A percentile compares a stretch with the other conserved stretches of the same genome.
Evolutionary conservation across 352 stramenopile species (phyloP).

Genomic region (Achlya hypogyna): DNA sequence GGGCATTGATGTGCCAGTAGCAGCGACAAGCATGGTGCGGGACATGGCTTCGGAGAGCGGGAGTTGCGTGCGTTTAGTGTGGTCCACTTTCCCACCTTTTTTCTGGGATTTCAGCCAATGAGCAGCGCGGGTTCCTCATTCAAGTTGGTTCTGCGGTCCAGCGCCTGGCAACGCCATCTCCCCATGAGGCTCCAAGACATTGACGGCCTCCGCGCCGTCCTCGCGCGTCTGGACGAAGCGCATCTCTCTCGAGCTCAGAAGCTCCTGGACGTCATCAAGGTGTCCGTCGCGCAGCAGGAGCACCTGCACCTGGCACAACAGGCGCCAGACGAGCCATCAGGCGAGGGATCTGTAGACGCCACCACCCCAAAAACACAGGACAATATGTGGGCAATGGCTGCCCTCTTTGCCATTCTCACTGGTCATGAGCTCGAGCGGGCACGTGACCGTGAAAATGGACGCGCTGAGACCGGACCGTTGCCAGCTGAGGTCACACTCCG

Average conservation of each 20-base stretch:
- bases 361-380: background rate
- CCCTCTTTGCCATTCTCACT: slow-evolving; percentile 14
- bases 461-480: background rate
- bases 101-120: slow-evolving; percentile 1
- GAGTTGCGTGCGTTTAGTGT: background rate
- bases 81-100: background rate
- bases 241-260: slow-evolving; percentile 9
- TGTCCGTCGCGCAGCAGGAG: background rate
- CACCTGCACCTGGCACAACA: slow-evolving; percentile 1
- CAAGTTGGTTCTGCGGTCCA: background rate
- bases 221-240: background rate
- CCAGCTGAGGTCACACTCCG: background rate
- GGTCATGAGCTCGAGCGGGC: slow-evolving; percentile 4
- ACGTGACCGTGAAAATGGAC: background rate
- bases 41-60: no score
- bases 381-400: slow-evolving; percentile 13
- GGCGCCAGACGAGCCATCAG: background rate
- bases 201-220: background rate
- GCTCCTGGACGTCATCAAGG: slow-evolving; percentile 16
- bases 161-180: no score
- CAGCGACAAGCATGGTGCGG: no score
- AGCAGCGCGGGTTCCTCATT: background rate
- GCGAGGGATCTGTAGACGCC: background rate
- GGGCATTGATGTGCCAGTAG: no score
- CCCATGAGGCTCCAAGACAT: slow-evolving; percentile 14